Evolutionary conservation across 805 yeast species (phyloP).

Genomic region (Saturnispora besseyi): DNA sequence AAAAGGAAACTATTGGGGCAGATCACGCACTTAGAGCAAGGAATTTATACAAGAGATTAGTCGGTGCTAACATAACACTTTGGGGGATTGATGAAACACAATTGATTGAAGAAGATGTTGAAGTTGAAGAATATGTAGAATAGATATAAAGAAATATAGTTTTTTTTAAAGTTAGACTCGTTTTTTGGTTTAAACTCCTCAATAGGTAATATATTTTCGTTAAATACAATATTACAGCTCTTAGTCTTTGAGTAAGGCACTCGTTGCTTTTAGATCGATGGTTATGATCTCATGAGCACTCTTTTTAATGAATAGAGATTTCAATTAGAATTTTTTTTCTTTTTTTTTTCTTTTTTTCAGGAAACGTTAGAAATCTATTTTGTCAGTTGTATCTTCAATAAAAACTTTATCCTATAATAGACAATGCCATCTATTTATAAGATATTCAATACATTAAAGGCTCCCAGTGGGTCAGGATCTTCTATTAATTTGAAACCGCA

Average conservation of each 20-base stretch:
- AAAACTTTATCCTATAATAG: not conserved
- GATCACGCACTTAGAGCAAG: constrained; percentile 13
- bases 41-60: constrained; percentile 7
- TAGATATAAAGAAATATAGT: not conserved
- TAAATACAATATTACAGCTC: too few species aligned
- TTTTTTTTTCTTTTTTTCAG: not conserved
- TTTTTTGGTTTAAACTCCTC: not conserved
- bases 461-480: not conserved
- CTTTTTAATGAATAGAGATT: not conserved
- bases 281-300: not conserved
- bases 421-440: not conserved
- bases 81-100: constrained; percentile 5
- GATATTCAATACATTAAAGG: not conserved
- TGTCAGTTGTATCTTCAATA: too few species aligned
- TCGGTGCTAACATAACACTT: constrained; percentile 1
- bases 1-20: constrained; percentile 5
- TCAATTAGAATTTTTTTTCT: too few species aligned
- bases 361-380: not conserved
- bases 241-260: too few species aligned
- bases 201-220: too few species aligned
- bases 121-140: constrained; percentile 13
- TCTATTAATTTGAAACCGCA: not conserved
- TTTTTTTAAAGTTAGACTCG: not conserved
- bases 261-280: not conserved
- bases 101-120: constrained; percentile 13